A percentile compares a stretch with the other conserved stretches of the same genome.
phyloP scores from a whole-genome alignment of 1,284 basidiomycete species.

The Puccinia sorghi region DNA sequence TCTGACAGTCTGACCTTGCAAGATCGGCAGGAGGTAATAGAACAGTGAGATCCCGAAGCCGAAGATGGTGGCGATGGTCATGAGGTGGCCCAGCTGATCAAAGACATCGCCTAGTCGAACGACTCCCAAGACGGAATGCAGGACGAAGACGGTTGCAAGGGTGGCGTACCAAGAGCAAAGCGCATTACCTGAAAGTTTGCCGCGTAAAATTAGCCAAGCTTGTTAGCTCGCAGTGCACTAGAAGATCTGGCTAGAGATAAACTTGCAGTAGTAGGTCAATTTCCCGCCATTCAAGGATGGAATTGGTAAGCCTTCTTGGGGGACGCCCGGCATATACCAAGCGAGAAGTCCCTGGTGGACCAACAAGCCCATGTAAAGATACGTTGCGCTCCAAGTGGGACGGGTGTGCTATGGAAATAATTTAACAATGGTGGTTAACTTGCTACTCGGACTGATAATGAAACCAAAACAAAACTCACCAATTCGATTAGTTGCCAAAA shows the following conservation, averaged over 20 bases:
- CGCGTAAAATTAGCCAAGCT: not conserved
- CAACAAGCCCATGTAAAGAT: constrained; percentile 85
- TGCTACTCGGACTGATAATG: not conserved
- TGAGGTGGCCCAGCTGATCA: constrained; percentile 92
- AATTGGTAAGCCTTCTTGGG: constrained; percentile 71
- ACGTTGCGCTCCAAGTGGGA: constrained; percentile 83
- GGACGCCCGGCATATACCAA: constrained; percentile 83
- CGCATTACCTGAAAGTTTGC: constrained; percentile 61
- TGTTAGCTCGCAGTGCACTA: constrained; percentile 66
- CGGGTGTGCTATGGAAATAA: constrained; percentile 73
- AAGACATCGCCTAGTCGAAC: constrained; percentile 94
- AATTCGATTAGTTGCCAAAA: constrained; percentile 51
- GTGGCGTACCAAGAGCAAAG: constrained; percentile 83
- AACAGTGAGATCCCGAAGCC: constrained; percentile 79
- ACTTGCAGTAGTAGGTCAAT: constrained; percentile 19
- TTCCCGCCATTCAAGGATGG: constrained; percentile 55
- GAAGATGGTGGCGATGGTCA: constrained; percentile 92
- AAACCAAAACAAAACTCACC: constrained; percentile 34
- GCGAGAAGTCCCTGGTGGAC: constrained; percentile 87
- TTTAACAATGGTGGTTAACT: not conserved
- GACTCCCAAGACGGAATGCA: constrained; percentile 73
- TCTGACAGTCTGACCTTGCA: constrained; percentile 73
- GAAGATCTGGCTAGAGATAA: constrained; percentile 75
- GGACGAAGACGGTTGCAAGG: constrained; percentile 70
- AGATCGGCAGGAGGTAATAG: constrained; percentile 75